These are phyloP conservation scores for Kernera saxatilis DNA, from an alignment of 345 rosid genomes.

Conservation along the genomic window DNA sequence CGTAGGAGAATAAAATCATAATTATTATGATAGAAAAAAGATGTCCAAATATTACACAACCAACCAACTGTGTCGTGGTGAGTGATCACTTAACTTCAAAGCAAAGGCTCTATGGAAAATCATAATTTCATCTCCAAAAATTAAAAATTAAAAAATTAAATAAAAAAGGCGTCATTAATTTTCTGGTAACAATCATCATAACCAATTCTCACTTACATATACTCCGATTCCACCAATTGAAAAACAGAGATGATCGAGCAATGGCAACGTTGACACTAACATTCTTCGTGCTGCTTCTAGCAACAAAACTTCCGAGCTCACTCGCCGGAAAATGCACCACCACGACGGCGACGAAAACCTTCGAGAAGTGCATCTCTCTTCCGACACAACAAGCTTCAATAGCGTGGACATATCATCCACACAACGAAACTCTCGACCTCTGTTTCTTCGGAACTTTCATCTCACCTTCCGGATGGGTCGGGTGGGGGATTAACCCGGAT, in stretches of 20 bases:
- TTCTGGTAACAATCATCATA: slow-evolving; percentile 12
- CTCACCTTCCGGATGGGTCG: slow-evolving; percentile 98
- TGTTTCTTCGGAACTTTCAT: slow-evolving; percentile 90
- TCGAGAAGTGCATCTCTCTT: slow-evolving; percentile 67
- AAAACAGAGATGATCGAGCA: slow-evolving; percentile 9
- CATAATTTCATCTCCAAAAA: background rate
- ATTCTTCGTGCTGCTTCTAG: slow-evolving; percentile 28
- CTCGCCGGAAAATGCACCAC: slow-evolving; percentile 59
- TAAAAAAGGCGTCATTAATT: background rate
- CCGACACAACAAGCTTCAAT: slow-evolving; percentile 94
- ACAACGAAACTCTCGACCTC: slow-evolving; percentile 72
- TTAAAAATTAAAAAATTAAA: background rate
- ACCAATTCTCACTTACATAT: background rate
- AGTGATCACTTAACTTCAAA: slow-evolving; percentile 48
- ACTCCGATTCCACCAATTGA: background rate
- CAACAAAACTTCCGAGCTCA: slow-evolving; percentile 16
- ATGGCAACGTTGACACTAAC: slow-evolving; percentile 13
- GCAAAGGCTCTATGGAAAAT: slow-evolving; percentile 33
- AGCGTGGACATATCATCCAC: slow-evolving; percentile 88
- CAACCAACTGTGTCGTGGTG: slow-evolving; percentile 22
- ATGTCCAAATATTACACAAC: slow-evolving; percentile 30
- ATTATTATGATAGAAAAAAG: background rate
- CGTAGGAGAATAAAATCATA: background rate
- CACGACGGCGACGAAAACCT: slow-evolving; percentile 46
- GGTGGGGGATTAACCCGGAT: slow-evolving; percentile 75